Evolutionary conservation across 352 stramenopile species (phyloP), one percentile per base, ranked within the genome.

Genomic region (Phytopythium oedochilum): DNA sequence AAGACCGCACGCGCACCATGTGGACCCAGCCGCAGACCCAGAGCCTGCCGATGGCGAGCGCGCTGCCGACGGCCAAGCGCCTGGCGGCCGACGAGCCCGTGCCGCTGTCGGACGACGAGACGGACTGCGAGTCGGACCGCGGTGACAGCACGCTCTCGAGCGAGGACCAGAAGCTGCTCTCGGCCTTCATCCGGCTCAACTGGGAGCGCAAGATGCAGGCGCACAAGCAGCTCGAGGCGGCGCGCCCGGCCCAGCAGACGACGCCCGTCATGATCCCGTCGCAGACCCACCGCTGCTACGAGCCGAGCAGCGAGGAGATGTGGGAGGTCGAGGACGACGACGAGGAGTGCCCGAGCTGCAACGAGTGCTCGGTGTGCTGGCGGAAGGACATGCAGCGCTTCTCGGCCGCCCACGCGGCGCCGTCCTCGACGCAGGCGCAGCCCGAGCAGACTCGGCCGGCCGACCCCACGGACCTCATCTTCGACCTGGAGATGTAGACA

Each of bases 401-500:
- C 44, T 54, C 18, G 46, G 51, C 0, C 39, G 43, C 54, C 36
- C 23, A 50, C 43, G 48, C 44, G 20, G 22, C 46, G 34, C 9
- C n/a, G 7, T 3, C 51, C 36, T 25, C 47, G 29, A 31, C 9
- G 35, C 28, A 55, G 15, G 14, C n/a, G 47, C 28, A 59, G 28
- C 25, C 46, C 40, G 39, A 31, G 23, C 25, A 32, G 3, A 5
- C 1, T 1, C 39, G 20, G 39, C 18, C 48, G 11, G 55, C 61
- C 23, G 47, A 57, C 18, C 26, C 54, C 25, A 71, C 63, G 59
- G 75, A 89, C 38, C 70, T 89, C 60, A 75, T 89, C 34, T 89
- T 89, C 40, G 75, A 86, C 34, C 59, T 89, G 45, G 78, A 89
- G 63, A 78, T 89, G 57, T 89, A 70, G 66, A 18, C 60, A 52